Conservation (phyloP, 23 red algal species). For the Pyropia yezoensis region DNA sequence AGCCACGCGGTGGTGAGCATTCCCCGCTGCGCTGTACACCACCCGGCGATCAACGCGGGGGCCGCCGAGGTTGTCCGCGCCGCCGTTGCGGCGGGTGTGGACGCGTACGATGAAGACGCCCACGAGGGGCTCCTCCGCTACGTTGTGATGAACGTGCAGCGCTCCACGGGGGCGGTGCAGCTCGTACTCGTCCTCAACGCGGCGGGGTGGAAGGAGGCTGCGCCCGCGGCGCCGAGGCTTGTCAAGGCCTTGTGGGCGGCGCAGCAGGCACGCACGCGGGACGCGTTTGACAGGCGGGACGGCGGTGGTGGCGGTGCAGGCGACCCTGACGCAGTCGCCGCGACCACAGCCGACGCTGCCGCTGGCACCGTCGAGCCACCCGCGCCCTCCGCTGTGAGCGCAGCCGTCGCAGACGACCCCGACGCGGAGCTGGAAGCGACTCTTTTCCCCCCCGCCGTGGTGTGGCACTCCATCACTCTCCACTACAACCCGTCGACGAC, state of each 20-base stretch:
- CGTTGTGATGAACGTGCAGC: constrained; percentile 29
- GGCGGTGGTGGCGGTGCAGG: no score
- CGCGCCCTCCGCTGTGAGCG: no score
- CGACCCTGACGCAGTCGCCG: no score
- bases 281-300: no score
- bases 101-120: constrained; percentile 41
- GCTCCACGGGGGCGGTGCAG: constrained; percentile 22
- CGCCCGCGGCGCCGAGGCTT: constrained; percentile 4
- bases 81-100: constrained; percentile 1
- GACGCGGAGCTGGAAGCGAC: no score
- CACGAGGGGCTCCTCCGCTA: constrained; percentile 38
- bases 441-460: background rate
- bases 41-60: constrained; percentile 32
- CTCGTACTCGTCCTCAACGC: constrained; percentile 43
- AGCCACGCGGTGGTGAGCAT: constrained; percentile 32
- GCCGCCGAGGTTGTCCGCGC: constrained; percentile 9
- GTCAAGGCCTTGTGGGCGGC: constrained; percentile 33
- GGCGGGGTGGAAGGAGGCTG: constrained; percentile 28
- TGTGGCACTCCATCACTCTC: constrained; percentile 46
- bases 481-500: constrained; percentile 34
- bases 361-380: no score
- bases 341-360: no score
- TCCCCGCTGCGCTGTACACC: constrained; percentile 47
- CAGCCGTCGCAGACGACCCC: no score
- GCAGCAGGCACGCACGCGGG: background rate